Conservation (phyloP, 106 monocot genomes). For the Dendrobium catenatum region DNA sequence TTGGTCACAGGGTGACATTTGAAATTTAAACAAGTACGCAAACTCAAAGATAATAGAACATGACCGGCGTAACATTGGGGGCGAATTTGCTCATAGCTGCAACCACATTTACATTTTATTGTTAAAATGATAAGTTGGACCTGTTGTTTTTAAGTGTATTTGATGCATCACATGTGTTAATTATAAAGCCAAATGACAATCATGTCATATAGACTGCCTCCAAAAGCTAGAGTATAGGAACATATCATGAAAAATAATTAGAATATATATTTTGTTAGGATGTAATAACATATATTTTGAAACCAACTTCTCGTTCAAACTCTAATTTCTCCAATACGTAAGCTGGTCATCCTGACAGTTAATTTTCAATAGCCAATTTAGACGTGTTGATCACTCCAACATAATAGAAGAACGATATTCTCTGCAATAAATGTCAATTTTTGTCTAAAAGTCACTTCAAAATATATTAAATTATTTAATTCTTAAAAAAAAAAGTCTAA, state of each 20-base stretch:
- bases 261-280: not conserved
- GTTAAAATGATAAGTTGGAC: not conserved
- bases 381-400: too few relatives aligned
- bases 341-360: too few relatives aligned
- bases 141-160: not conserved
- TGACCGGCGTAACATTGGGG: not conserved
- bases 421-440: not conserved
- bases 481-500: not conserved
- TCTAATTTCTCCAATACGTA: too few relatives aligned
- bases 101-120: not conserved
- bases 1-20: not conserved
- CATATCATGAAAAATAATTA: not conserved
- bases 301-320: not conserved
- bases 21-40: not conserved
- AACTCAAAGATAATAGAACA: not conserved
- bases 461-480: not conserved
- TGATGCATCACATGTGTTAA: not conserved
- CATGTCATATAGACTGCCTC: not conserved
- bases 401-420: not conserved
- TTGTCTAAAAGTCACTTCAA: not conserved
- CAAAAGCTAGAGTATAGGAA: not conserved
- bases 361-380: too few relatives aligned
- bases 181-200: not conserved
- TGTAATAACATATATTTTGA: not conserved
- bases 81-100: not conserved